phyloP scores from a whole-genome alignment of 78 protist genomes.

The Dictyostelium citrinum region DNA sequence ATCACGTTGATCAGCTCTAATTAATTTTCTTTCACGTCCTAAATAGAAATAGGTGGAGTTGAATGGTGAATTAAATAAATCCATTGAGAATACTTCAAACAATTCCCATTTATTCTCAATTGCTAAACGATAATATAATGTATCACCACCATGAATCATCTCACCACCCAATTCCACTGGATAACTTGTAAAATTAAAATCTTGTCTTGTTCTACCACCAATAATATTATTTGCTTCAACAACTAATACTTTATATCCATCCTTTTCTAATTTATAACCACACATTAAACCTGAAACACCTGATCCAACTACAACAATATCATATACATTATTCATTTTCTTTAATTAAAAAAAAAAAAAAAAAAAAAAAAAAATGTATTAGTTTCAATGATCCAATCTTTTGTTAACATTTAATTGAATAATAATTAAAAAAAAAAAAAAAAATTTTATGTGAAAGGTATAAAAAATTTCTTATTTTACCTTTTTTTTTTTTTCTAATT shows the following conservation, averaged over 20 bases:
- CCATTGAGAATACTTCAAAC: conserved; percentile 31
- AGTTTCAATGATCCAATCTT: too few species aligned
- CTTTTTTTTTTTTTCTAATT: not conserved
- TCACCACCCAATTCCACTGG: conserved; percentile 75
- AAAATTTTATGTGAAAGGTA: not conserved
- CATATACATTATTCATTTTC: conserved; percentile 22
- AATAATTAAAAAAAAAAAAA: not conserved
- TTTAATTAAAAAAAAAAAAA: not conserved
- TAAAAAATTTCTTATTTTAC: not conserved
- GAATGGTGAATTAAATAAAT: not conserved
- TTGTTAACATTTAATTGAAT: too few species aligned
- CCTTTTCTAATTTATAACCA: not conserved
- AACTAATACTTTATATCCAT: conserved; percentile 14
- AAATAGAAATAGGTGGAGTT: conserved; percentile 37
- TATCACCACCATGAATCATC: conserved; percentile 70
- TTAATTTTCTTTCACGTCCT: conserved; percentile 46
- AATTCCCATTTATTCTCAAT: conserved; percentile 30
- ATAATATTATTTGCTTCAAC: conserved; percentile 36
- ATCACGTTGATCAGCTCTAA: conserved; percentile 28
- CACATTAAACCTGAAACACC: conserved; percentile 27
- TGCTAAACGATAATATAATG: conserved; percentile 17
- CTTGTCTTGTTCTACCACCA: conserved; percentile 55
- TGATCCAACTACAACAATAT: conserved; percentile 47
- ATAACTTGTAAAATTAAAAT: conserved; percentile 17
- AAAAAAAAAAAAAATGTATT: not conserved